phyloP scores from a whole-genome alignment of 768 basidiomycete genomes.

The Rhizopogon vinicolor region DNA sequence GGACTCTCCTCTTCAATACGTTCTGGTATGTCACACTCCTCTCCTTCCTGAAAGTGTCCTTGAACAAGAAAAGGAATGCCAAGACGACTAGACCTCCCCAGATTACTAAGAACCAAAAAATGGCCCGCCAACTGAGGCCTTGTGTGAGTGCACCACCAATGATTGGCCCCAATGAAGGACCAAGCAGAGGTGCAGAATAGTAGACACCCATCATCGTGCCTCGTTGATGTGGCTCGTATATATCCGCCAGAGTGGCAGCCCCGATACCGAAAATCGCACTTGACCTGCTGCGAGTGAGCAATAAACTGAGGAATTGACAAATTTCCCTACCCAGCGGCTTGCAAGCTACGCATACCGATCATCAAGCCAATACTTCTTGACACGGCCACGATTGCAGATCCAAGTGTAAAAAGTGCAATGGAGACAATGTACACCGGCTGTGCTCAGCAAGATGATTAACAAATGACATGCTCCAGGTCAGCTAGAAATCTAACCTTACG shows the following conservation, averaged over 20 bases:
- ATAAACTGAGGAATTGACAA: not conserved
- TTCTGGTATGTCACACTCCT: conserved; percentile 78
- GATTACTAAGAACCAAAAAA: conserved; percentile 81
- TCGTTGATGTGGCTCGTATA: conserved; percentile 70
- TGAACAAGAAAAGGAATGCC: conserved; percentile 66
- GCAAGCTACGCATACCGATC: conserved; percentile 64
- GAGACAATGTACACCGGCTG: conserved; percentile 56
- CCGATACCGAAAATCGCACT: conserved; percentile 72
- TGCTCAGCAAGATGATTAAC: not conserved
- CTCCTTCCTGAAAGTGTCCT: conserved; percentile 81
- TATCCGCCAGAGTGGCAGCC: conserved; percentile 75
- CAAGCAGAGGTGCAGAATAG: conserved; percentile 76
- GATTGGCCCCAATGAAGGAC: conserved; percentile 64
- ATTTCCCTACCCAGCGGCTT: conserved; percentile 53
- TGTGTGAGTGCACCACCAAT: conserved; percentile 68
- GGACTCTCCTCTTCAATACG: conserved; percentile 43
- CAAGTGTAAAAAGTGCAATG: conserved; percentile 46
- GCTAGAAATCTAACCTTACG: conserved; percentile 44
- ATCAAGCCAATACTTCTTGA: conserved; percentile 52
- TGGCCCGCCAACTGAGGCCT: conserved; percentile 71
- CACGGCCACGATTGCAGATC: conserved; percentile 53
- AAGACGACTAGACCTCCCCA: conserved; percentile 51
- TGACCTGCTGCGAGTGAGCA: conserved; percentile 34
- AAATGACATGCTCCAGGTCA: not conserved
- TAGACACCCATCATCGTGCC: conserved; percentile 81